Base-by-base conservation (phyloP, 345 rosid species). In the Linum tenue region DNA sequence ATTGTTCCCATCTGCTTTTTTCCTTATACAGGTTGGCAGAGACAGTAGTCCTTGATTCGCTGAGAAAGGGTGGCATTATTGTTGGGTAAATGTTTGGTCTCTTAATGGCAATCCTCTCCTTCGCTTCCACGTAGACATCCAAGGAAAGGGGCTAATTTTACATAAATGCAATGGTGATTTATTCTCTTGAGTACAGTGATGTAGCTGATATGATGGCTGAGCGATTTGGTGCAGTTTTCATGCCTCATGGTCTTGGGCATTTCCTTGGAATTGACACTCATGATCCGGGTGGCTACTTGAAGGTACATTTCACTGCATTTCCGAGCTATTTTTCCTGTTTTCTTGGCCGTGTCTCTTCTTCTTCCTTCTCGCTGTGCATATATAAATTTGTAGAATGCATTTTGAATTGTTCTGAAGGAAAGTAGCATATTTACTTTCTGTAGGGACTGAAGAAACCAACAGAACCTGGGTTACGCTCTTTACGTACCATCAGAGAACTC, bases 241-340 rank as follows among this genome's bases (percentile, higher is more conserved):
- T 92, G 98, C 92, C 98, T 70, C 97, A 89, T 80, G 98, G 97
- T 67, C 80, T 89, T 70, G 98, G 98, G 67, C 97, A 92, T 78
- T 75, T 92, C 62, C 68, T 92, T 80, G 98, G 98, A 60, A 82
- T 92, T 39, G 98, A 92, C 77, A 89, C 98, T 68, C 97, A 89
- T 69, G 98, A 92, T 76, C 86, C 92, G 4, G 97, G 98, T 42
- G 97, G 97, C 78, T 92, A 83, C 68, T 78, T 79, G 0, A 77
- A 81, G 91, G 98, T 87, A 72, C 37, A 41, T 65, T 37, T 69
- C 31, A 36, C 37, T 44, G 60, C 31, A 60, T 51, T 58, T 59
- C 36, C 39, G 6, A 15, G 6, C 31, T 51, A 16, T 39, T 37
- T 8, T 66, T 67, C 41, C 37, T 44, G 43, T 3, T 40, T 39